phyloP scores from a whole-genome alignment of 495 filamentous ascomycete genomes.

The Thozetella sp. region DNA sequence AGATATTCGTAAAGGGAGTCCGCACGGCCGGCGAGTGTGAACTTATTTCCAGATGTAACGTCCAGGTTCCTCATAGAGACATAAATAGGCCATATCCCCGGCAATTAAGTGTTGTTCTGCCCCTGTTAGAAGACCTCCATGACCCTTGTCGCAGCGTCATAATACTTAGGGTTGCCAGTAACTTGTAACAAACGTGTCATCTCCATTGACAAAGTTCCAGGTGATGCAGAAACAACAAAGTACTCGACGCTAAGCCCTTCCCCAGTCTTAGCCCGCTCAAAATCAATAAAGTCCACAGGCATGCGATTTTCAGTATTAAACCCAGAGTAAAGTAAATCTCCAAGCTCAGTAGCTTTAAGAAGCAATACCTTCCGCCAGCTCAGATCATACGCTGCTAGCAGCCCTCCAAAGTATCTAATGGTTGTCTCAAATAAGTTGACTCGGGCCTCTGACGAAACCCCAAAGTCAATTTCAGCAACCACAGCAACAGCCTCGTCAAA shows the following conservation, averaged over 20 bases:
- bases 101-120: constrained; percentile 65
- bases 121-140: constrained; percentile 70
- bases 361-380: constrained; percentile 62
- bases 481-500: constrained; percentile 72
- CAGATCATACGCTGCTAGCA: constrained; percentile 78
- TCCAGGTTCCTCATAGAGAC: constrained; percentile 29
- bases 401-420: constrained; percentile 74
- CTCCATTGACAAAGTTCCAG: constrained; percentile 62
- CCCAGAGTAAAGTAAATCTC: constrained; percentile 74
- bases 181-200: constrained; percentile 82
- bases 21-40: constrained; percentile 74
- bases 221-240: constrained; percentile 65
- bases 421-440: constrained; percentile 77
- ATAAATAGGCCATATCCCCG: constrained; percentile 54
- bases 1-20: constrained; percentile 92
- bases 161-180: constrained; percentile 78
- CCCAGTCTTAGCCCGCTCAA: constrained; percentile 77
- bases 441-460: constrained; percentile 48
- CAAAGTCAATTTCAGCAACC: constrained; percentile 73
- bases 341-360: constrained; percentile 78
- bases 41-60: constrained; percentile 38
- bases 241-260: constrained; percentile 45
- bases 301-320: constrained; percentile 91
- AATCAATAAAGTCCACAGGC: constrained; percentile 69
- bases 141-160: constrained; percentile 82